Base-by-base conservation (phyloP, 2,329 filamentous ascomycete genomes). In the Diatrype stigma region DNA sequence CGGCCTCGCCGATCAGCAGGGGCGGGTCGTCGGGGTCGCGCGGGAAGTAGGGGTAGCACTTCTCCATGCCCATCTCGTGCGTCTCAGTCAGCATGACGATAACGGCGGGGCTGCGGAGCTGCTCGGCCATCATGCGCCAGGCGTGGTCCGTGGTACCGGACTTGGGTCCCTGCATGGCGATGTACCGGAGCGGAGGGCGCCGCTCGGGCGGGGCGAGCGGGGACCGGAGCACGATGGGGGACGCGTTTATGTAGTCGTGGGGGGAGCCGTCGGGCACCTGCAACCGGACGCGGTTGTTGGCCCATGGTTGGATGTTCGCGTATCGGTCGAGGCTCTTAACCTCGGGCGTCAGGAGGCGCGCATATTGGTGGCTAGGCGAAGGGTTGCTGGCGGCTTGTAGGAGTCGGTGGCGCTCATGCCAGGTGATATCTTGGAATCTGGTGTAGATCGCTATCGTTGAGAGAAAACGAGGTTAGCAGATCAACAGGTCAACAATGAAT, bases 11-110 rank as follows among this genome's bases (percentile, higher is more conserved):
- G 58, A 89, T 70, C 46, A 73, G 69, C 63, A 77, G 78, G 1
- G 76, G 76, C 4, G 77, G 68, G 10, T 80, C 73, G 3, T 81
- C 77, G 16, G 77, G 66, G 40, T 73, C 70, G 49, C 76, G 69
- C 0, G 92, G 92, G 59, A 92, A 96, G 70, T 99, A 99, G 42
- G 86, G 89, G 58, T 82, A 90, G 70, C 93, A 97, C 69, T 96
- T 96, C 68, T 95, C 84, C 62, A 81, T 75, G 51, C 82, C 80
- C 30, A 80, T 78, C 69, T 97, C 93, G 64, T 89, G 79, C 23
- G 90, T 93, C 66, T 91, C 90, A 2, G 93, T 99, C 55, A 99
- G 81, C 89, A 97, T 96, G 51, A 97, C 86, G 48, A 97, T 86
- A 51, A 97, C 90, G 1, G 84, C 90, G 2, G 87, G 83, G 44